phyloP scores from a whole-genome alignment of 768 basidiomycete species.

The Candolleomyces efflorescens region DNA sequence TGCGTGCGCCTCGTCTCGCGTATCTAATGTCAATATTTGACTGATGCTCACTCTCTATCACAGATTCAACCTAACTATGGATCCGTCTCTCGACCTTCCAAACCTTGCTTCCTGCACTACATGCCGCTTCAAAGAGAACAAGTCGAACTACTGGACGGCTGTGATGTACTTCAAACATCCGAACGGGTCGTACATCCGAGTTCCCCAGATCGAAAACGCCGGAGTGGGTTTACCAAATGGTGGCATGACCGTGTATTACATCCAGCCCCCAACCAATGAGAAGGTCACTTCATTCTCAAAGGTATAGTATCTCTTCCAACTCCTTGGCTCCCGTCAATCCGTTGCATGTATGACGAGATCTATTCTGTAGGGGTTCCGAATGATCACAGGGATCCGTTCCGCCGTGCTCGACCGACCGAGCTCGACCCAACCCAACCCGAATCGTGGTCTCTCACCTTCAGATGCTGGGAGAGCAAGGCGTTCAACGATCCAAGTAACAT shows the following conservation, averaged over 20 bases:
- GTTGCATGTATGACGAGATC: background rate
- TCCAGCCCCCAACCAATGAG: background rate
- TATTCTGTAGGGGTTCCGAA: background rate
- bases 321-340: background rate
- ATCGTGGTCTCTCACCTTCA: background rate
- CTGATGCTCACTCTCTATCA: background rate
- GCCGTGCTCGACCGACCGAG: background rate
- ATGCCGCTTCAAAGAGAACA: slow-evolving; percentile 12
- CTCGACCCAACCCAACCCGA: background rate
- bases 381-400: slow-evolving; percentile 1
- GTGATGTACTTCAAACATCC: slow-evolving; percentile 12
- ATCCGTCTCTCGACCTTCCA: slow-evolving; percentile 4
- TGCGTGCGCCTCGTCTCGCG: background rate
- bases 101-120: slow-evolving; percentile 11
- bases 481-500: background rate
- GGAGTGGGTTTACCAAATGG: background rate
- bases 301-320: background rate
- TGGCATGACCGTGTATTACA: slow-evolving; percentile 3
- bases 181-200: slow-evolving; percentile 11
- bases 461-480: background rate
- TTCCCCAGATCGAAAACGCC: slow-evolving; percentile 5
- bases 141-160: slow-evolving; percentile 15
- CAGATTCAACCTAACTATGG: slow-evolving; percentile 12
- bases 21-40: background rate
- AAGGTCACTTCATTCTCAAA: slow-evolving; percentile 2